phyloP scores from a whole-genome alignment of 495 filamentous ascomycete genomes.

The Patellaria atrata region DNA sequence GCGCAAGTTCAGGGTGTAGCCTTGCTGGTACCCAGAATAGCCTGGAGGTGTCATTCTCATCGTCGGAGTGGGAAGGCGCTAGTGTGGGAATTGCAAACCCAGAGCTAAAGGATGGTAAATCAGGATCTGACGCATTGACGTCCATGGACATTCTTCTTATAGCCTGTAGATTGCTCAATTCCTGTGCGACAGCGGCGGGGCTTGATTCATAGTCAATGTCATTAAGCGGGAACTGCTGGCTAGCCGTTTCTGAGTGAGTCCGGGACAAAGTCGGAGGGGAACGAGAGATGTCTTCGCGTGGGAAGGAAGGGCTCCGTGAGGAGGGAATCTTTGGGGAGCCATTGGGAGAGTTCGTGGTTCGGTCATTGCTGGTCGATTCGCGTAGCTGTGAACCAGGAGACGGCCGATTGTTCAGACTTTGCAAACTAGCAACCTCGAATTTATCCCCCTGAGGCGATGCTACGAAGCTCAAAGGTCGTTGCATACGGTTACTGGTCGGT shows the following conservation, averaged over 20 bases:
- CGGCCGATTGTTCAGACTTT: conserved; percentile 18
- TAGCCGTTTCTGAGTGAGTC: conserved; percentile 51
- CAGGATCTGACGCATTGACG: conserved; percentile 83
- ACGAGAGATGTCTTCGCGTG: conserved; percentile 35
- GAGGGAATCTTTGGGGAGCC: conserved; percentile 8
- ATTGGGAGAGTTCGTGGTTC: conserved; percentile 7
- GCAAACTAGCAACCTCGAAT: conserved; percentile 18
- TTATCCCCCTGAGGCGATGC: conserved; percentile 34
- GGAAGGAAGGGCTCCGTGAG: conserved; percentile 31
- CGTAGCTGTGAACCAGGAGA: conserved; percentile 13
- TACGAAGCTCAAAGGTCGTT: conserved; percentile 51
- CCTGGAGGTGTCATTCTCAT: conserved; percentile 76
- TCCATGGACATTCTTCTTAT: conserved; percentile 98
- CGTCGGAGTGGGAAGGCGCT: conserved; percentile 56
- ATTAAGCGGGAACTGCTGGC: conserved; percentile 67
- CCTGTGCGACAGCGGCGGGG: conserved; percentile 83
- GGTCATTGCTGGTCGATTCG: conserved; percentile 6
- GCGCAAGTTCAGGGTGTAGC: conserved; percentile 87
- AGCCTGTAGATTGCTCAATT: conserved; percentile 88
- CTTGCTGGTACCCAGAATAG: conserved; percentile 93
- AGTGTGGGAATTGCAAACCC: conserved; percentile 49
- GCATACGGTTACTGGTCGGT: conserved; percentile 26
- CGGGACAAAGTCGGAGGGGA: conserved; percentile 43
- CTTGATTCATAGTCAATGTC: conserved; percentile 87
- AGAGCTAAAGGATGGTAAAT: conserved; percentile 70